Evolutionary conservation across 768 basidiomycete genomes (phyloP).

Genomic region (Trametes maxima): DNA sequence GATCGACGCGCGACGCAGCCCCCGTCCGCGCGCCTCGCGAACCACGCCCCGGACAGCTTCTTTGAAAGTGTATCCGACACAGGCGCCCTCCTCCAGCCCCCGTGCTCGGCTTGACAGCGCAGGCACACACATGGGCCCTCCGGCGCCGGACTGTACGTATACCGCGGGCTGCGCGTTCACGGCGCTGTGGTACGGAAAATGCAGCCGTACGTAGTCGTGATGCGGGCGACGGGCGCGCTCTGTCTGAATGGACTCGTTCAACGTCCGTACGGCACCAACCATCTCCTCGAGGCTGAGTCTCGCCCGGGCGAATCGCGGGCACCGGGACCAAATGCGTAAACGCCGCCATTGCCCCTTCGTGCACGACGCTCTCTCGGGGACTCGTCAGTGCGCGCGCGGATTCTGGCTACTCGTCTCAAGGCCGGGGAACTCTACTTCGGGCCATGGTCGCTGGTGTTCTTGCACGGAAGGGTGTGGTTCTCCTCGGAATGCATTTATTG

Average conservation of each 20-base stretch:
- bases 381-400: neutral
- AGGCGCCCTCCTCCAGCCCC: neutral
- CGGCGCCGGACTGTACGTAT: slow-evolving; percentile 6
- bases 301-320: neutral
- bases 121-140: neutral
- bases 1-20: neutral
- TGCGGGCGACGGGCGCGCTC: neutral
- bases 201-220: neutral
- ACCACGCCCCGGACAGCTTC: neutral
- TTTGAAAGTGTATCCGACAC: neutral
- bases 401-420: no score
- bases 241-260: neutral
- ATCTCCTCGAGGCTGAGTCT: neutral
- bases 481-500: no score
- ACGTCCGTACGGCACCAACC: neutral
- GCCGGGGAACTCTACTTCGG: no score
- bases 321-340: neutral
- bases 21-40: neutral
- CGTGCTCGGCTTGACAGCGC: slow-evolving; percentile 1
- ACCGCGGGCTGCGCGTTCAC: neutral
- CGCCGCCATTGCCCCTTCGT: neutral
- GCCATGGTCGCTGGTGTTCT: no score
- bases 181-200: neutral
- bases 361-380: neutral
- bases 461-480: no score